Conservation (phyloP, 768 basidiomycete genomes). For the Tylopilus vinaceipallidus region DNA sequence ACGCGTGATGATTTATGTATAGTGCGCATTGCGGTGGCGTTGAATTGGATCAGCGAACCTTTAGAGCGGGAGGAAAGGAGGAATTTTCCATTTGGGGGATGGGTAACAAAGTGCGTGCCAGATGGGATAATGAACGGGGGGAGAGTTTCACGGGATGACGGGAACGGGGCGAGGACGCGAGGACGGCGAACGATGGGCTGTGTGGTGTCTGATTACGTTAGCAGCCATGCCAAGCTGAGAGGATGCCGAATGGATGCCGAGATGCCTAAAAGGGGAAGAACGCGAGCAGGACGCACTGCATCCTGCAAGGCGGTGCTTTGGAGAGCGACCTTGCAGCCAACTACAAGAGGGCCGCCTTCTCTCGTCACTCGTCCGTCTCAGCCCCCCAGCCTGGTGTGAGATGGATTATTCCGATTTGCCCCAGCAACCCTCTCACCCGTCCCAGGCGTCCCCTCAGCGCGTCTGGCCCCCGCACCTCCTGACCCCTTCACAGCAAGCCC, state of each 20-base stretch:
- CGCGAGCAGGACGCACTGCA: slow-evolving; percentile 7
- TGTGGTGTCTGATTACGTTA: slow-evolving; percentile 12
- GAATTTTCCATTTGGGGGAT: no score
- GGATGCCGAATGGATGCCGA: slow-evolving; percentile 1
- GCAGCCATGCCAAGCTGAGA: slow-evolving; percentile 17
- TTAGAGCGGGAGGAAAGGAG: background rate
- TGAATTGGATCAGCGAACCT: background rate
- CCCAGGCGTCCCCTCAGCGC: slow-evolving; percentile 32
- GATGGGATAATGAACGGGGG: background rate
- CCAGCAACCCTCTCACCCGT: slow-evolving; percentile 36
- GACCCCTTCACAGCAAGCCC: background rate
- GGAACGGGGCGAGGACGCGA: background rate
- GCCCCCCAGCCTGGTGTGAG: background rate
- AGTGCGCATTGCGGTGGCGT: background rate
- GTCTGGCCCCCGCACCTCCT: slow-evolving; percentile 23
- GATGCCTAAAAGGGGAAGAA: background rate
- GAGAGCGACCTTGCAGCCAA: background rate
- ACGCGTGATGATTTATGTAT: slow-evolving; percentile 1
- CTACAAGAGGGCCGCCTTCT: slow-evolving; percentile 13
- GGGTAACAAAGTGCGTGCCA: no score
- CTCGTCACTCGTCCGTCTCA: background rate
- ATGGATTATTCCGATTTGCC: slow-evolving; percentile 30
- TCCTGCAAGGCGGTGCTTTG: slow-evolving; percentile 16
- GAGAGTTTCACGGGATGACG: slow-evolving; percentile 2
- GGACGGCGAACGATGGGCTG: background rate